Percentiles rank a stretch among this genome's conserved stretches.
Conservation (phyloP, 305 asterid genomes). For the Solanum hybrid region DNA sequence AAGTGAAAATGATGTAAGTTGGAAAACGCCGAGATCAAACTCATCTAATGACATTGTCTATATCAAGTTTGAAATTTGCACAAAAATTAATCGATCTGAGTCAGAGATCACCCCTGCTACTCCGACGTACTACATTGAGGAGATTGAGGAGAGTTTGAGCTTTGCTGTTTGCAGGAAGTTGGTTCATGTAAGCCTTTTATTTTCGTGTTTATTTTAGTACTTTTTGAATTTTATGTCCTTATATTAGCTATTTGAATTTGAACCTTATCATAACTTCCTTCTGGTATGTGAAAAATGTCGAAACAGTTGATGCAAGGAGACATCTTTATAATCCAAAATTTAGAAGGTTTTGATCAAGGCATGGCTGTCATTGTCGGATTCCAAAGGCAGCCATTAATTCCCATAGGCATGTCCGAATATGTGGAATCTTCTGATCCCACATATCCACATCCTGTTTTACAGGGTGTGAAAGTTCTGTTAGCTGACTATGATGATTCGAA, state of each 20-base stretch:
- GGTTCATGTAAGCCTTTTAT: slow-evolving; percentile 52
- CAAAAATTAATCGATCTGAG: slow-evolving; percentile 22
- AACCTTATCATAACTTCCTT: background rate
- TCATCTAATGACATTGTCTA: slow-evolving; percentile 43
- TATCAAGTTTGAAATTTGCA: slow-evolving; percentile 52
- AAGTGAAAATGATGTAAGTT: slow-evolving; percentile 39
- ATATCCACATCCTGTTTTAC: slow-evolving; percentile 46
- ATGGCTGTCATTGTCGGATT: slow-evolving; percentile 73
- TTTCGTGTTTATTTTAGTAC: background rate
- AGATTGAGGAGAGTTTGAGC: slow-evolving; percentile 67
- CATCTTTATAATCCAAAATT: slow-evolving; percentile 50
- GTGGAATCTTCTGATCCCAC: slow-evolving; percentile 42
- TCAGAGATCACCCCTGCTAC: slow-evolving; percentile 23
- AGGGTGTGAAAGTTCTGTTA: slow-evolving; percentile 60
- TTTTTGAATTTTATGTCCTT: background rate
- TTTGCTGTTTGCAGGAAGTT: slow-evolving; percentile 46
- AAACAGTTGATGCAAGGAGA: slow-evolving; percentile 98
- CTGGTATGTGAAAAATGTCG: background rate
- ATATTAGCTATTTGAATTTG: background rate
- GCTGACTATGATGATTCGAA: slow-evolving; percentile 73
- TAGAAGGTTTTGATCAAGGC: slow-evolving; percentile 62
- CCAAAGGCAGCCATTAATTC: slow-evolving; percentile 43
- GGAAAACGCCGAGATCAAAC: slow-evolving; percentile 61
- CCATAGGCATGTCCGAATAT: slow-evolving; percentile 34
- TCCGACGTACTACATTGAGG: slow-evolving; percentile 25